A percentile compares a stretch with the other conserved stretches of the same genome.
Evolutionary conservation across 495 filamentous ascomycete genomes (phyloP).

Genomic region (Aspergillus heteromorphus): DNA sequence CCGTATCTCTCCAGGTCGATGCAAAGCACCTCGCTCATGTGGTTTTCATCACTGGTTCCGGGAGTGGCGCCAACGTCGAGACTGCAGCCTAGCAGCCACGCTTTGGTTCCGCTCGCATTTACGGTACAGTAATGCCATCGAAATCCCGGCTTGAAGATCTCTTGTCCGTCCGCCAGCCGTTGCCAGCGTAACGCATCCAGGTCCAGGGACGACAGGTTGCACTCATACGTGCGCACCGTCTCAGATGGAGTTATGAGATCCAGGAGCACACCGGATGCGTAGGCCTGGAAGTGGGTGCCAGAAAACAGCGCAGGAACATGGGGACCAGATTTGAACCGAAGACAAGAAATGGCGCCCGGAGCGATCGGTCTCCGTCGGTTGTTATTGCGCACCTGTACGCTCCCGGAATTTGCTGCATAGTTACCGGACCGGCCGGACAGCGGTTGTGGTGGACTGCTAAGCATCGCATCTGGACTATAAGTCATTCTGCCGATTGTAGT

Average conservation of each 20-base stretch:
- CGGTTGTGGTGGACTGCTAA: slow-evolving; percentile 38
- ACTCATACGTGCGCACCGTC: slow-evolving; percentile 77
- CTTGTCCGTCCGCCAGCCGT: slow-evolving; percentile 84
- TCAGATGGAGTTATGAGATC: slow-evolving; percentile 92
- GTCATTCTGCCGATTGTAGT: slow-evolving; percentile 24
- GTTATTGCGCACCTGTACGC: slow-evolving; percentile 74
- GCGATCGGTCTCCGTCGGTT: slow-evolving; percentile 65
- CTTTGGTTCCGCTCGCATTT: slow-evolving; percentile 88
- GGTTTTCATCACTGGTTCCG: slow-evolving; percentile 67
- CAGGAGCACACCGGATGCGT: slow-evolving; percentile 84
- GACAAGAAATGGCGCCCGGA: slow-evolving; percentile 81
- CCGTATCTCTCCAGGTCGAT: slow-evolving; percentile 85
- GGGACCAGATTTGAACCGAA: slow-evolving; percentile 82
- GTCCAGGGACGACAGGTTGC: slow-evolving; percentile 82
- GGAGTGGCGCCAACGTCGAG: slow-evolving; percentile 54
- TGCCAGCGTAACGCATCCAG: slow-evolving; percentile 85
- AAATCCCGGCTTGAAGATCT: slow-evolving; percentile 81
- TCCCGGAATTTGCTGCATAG: slow-evolving; percentile 85
- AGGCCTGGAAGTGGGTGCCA: slow-evolving; percentile 90
- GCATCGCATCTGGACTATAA: slow-evolving; percentile 41
- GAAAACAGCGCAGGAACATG: slow-evolving; percentile 83
- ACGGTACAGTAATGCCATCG: slow-evolving; percentile 97
- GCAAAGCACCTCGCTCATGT: slow-evolving; percentile 86
- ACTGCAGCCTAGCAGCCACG: slow-evolving; percentile 90
- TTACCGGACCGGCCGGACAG: slow-evolving; percentile 55